phyloP scores from a whole-genome alignment of 164 flowering plant species.

The Berberis thunbergii region DNA sequence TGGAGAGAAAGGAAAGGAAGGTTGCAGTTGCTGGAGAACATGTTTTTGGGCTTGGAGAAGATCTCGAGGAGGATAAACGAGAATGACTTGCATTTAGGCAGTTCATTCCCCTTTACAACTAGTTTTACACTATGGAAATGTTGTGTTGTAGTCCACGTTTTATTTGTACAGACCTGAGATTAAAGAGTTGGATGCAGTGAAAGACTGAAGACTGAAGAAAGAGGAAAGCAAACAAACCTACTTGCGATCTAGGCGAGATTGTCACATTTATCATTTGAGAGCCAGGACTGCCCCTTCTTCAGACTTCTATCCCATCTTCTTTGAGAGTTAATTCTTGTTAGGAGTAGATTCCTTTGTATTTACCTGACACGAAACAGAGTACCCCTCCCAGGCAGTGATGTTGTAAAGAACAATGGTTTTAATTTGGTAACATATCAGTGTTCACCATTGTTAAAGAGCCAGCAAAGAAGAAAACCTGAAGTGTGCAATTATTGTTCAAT shows the following conservation, averaged over 20 bases:
- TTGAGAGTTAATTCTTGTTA: neutral
- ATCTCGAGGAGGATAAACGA: slow-evolving; percentile 45
- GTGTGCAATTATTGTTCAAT: too few species aligned
- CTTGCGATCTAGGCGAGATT: neutral
- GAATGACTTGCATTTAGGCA: slow-evolving; percentile 14
- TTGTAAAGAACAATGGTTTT: too few species aligned
- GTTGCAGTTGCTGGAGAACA: slow-evolving; percentile 20
- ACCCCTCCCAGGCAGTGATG: too few species aligned
- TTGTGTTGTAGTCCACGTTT: neutral
- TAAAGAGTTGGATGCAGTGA: neutral
- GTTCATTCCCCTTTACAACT: neutral
- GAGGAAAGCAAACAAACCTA: neutral
- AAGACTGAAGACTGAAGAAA: neutral
- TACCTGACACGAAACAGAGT: too few species aligned
- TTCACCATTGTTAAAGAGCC: too few species aligned
- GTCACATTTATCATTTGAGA: neutral
- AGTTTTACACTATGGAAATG: neutral
- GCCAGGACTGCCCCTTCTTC: neutral
- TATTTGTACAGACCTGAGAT: neutral
- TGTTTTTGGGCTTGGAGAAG: slow-evolving; percentile 33
- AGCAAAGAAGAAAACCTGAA: too few species aligned
- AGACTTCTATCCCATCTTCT: neutral
- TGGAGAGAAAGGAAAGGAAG: slow-evolving; percentile 41
- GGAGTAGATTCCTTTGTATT: too few species aligned
- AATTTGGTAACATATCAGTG: too few species aligned